A percentile compares a stretch with the other conserved stretches of the same genome.
These are phyloP conservation scores for Emmonsia crescens DNA, from an alignment of 2,329 filamentous ascomycete genomes.

Conservation along the genomic window DNA sequence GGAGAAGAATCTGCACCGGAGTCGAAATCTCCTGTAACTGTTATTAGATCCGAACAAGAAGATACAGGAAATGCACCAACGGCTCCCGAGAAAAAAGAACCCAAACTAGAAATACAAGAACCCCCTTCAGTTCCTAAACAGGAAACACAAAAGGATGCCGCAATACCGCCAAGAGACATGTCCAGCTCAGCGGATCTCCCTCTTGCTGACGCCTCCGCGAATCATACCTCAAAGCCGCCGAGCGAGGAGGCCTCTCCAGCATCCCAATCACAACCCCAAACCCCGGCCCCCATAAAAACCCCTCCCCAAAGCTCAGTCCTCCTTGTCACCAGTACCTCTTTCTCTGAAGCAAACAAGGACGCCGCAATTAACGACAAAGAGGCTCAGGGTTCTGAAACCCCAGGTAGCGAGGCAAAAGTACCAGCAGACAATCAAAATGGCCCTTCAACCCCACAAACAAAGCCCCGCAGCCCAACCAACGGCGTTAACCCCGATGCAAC, in stretches of 20 bases:
- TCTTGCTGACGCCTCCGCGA: conserved; percentile 5
- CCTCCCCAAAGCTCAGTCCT: neutral
- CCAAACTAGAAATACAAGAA: conserved; percentile 2
- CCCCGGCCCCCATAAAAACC: neutral
- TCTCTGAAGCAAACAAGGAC: neutral
- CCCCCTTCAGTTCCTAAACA: neutral
- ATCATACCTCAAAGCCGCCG: neutral
- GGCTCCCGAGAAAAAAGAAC: conserved; percentile 8
- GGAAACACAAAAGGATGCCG: neutral
- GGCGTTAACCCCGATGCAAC: neutral
- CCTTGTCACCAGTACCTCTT: neutral
- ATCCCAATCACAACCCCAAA: neutral
- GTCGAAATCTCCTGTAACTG: conserved; percentile 34
- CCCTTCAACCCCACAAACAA: neutral
- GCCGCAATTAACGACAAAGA: neutral
- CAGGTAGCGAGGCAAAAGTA: neutral
- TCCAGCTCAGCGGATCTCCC: conserved; percentile 11
- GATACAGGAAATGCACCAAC: conserved; percentile 18
- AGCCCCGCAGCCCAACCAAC: neutral
- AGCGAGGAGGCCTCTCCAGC: neutral
- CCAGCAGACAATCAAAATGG: neutral
- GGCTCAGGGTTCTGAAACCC: neutral
- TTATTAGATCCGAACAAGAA: conserved; percentile 22
- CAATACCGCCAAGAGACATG: conserved; percentile 7
- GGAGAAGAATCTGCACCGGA: conserved; percentile 40